Evolutionary conservation across 768 basidiomycete genomes (phyloP).

Genomic region (Termitomyces heimii): DNA sequence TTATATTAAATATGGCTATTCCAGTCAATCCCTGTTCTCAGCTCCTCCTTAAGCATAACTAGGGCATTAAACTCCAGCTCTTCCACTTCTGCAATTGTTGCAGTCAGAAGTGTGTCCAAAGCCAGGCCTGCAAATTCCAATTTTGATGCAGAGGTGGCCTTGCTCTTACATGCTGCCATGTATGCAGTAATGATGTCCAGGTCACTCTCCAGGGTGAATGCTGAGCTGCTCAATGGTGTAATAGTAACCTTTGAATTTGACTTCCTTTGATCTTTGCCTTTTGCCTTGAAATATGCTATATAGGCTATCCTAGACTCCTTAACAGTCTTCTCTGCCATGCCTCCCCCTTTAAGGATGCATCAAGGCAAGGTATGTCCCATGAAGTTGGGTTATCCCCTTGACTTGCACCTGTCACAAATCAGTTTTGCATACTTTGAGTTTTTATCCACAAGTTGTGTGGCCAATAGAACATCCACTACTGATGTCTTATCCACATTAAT

Average conservation of each 20-base stretch:
- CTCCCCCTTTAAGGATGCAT: too few species aligned
- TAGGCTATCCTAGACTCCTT: too few species aligned
- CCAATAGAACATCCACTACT: not conserved
- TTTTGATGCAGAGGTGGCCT: too few species aligned
- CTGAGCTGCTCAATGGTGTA: not conserved
- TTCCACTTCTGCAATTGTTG: not conserved
- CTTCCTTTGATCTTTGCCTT: not conserved
- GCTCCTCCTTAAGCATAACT: too few species aligned
- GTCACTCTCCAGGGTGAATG: not conserved
- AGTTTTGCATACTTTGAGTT: too few species aligned
- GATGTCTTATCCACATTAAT: not conserved
- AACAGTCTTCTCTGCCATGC: too few species aligned
- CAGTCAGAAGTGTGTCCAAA: not conserved
- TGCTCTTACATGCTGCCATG: not conserved
- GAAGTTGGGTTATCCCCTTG: too few species aligned
- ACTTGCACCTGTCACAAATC: too few species aligned
- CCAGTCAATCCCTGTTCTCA: too few species aligned
- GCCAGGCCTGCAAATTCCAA: too few species aligned
- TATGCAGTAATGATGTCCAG: not conserved
- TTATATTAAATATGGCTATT: too few species aligned
- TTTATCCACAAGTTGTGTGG: not conserved
- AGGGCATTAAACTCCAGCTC: not conserved
- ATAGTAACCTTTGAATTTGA: not conserved
- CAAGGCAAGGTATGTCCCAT: too few species aligned
- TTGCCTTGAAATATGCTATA: not conserved